Conservation (phyloP, 78 protist genomes). For the Dictyostelium purpureum region DNA sequence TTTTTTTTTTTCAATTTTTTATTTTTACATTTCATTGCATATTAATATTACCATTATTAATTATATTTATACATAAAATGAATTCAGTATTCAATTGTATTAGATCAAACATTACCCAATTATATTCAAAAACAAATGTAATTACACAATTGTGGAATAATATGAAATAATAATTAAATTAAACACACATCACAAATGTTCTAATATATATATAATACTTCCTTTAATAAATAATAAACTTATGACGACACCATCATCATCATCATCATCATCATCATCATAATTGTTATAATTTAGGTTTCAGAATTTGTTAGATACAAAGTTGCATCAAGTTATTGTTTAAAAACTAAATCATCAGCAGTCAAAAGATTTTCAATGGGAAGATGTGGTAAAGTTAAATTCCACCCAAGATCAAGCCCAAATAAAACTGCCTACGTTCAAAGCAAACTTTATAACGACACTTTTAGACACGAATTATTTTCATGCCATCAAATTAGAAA, state of each 20-base stretch:
- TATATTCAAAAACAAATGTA: background rate
- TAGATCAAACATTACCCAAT: background rate
- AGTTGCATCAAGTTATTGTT: background rate
- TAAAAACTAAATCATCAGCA: conserved; percentile 18
- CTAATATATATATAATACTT: too few species aligned
- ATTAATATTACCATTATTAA: background rate
- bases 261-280: too few species aligned
- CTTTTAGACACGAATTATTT: background rate
- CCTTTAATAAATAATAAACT: too few species aligned
- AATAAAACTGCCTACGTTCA: background rate
- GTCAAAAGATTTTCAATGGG: conserved; percentile 5
- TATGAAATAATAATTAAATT: background rate
- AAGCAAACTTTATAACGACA: background rate
- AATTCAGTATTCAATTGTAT: background rate
- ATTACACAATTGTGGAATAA: background rate
- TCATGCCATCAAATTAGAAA: background rate
- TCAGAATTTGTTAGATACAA: background rate
- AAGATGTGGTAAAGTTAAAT: conserved; percentile 5
- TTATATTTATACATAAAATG: background rate
- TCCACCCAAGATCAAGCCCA: conserved; percentile 18
- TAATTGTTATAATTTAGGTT: too few species aligned
- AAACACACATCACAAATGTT: background rate
- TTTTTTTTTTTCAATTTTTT: background rate
- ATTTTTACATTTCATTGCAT: too few species aligned
- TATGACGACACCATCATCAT: too few species aligned